Conservation (phyloP, 352 stramenopile species). For the Phytopythium ostracodes region DNA sequence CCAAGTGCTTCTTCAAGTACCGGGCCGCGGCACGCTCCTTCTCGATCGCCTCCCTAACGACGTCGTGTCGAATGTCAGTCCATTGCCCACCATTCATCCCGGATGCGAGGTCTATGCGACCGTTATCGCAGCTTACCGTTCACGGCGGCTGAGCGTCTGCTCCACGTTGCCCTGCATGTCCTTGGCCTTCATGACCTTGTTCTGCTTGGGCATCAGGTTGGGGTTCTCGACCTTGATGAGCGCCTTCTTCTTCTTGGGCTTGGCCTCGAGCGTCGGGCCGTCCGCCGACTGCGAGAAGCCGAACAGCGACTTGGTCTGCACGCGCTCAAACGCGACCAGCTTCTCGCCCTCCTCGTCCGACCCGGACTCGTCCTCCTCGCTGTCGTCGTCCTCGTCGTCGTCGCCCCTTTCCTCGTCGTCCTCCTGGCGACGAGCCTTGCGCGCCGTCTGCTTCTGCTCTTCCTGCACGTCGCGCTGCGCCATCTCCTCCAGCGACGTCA, state of each 20-base stretch:
- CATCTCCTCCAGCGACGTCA: slow-evolving; percentile 85
- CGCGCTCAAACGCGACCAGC: slow-evolving; percentile 65
- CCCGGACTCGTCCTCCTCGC: slow-evolving; percentile 32
- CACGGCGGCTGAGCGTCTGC: slow-evolving; percentile 76
- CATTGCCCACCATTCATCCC: background rate
- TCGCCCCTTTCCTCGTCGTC: slow-evolving; percentile 30
- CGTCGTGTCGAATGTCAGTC: background rate
- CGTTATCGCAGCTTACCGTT: slow-evolving; percentile 35
- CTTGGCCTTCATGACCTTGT: slow-evolving; percentile 87
- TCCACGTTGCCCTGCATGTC: slow-evolving; percentile 62
- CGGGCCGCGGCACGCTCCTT: slow-evolving; percentile 67
- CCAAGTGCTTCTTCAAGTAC: slow-evolving; percentile 85
- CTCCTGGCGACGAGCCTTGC: slow-evolving; percentile 63
- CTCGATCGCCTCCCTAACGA: slow-evolving; percentile 68
- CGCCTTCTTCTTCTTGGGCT: slow-evolving; percentile 63
- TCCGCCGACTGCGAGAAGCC: slow-evolving; percentile 58
- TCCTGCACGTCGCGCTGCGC: slow-evolving; percentile 65
- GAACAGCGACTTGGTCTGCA: slow-evolving; percentile 73
- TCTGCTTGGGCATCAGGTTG: slow-evolving; percentile 59
- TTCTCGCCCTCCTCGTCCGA: slow-evolving; percentile 41
- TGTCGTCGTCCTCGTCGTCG: slow-evolving; percentile 43
- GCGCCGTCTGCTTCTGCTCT: slow-evolving; percentile 62
- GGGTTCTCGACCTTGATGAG: slow-evolving; percentile 84
- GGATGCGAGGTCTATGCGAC: background rate
- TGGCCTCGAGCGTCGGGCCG: slow-evolving; percentile 49